These are phyloP conservation scores for Dictyostelium intermedium DNA, from an alignment of 78 protist genomes.

Conservation along the genomic window DNA sequence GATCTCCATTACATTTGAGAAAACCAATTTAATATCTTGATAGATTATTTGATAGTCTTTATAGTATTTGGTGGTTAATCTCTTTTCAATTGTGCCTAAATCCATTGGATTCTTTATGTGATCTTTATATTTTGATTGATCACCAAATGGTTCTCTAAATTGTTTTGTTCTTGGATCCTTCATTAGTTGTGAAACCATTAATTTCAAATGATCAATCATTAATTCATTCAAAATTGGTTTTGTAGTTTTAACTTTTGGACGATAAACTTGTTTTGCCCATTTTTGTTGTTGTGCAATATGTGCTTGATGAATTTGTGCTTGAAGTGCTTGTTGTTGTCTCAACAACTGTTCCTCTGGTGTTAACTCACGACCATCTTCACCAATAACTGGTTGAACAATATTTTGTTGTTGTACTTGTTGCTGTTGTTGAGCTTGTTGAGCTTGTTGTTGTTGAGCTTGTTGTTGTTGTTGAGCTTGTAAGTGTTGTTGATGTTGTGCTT, in stretches of 20 bases:
- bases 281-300: not conserved
- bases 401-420: not conserved
- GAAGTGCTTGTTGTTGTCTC: not conserved
- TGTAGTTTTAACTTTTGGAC: constrained; percentile 24
- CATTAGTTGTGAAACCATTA: not conserved
- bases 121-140: constrained; percentile 3
- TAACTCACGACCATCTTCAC: not conserved
- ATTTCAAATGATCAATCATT: constrained; percentile 7
- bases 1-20: constrained; percentile 43
- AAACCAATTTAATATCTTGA: constrained; percentile 31
- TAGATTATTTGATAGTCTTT: not conserved
- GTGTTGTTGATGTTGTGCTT: not conserved
- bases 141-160: constrained; percentile 28
- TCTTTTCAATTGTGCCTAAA: constrained; percentile 39
- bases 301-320: not conserved
- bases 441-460: not conserved
- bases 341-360: not conserved
- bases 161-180: constrained; percentile 43
- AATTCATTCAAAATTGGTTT: not conserved
- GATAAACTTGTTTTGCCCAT: constrained; percentile 6
- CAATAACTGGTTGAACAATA: not conserved
- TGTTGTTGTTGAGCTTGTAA: constrained; percentile 9
- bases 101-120: constrained; percentile 24
- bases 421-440: not conserved
- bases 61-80: not conserved